phyloP scores from a whole-genome alignment of 805 yeast genomes.

The Hemisphaericaspora nanyangensis region DNA sequence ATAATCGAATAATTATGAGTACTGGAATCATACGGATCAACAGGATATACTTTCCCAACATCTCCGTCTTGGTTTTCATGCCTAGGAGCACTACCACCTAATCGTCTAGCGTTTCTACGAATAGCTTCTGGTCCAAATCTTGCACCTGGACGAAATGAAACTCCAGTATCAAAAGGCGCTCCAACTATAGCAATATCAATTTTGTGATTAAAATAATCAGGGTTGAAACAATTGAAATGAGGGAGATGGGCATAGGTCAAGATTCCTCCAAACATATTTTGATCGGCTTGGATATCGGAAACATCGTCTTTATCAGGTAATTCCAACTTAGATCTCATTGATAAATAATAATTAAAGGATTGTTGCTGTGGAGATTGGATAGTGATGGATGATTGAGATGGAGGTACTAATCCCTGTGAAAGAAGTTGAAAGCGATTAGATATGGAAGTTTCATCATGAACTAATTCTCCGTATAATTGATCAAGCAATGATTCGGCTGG shows the following conservation, averaged over 20 bases:
- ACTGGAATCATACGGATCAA: slow-evolving; percentile 51
- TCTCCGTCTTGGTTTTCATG: slow-evolving; percentile 31
- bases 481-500: slow-evolving; percentile 14
- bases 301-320: slow-evolving; percentile 36
- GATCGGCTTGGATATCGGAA: slow-evolving; percentile 18
- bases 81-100: slow-evolving; percentile 22
- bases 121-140: slow-evolving; percentile 57
- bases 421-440: not conserved
- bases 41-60: slow-evolving; percentile 27
- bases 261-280: slow-evolving; percentile 45
- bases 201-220: slow-evolving; percentile 10
- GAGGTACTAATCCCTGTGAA: not conserved
- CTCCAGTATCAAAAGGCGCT: slow-evolving; percentile 58
- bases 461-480: slow-evolving; percentile 23
- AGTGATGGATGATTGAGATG: no score
- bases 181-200: slow-evolving; percentile 55
- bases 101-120: slow-evolving; percentile 43
- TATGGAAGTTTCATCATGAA: slow-evolving; percentile 12
- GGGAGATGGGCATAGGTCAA: slow-evolving; percentile 52
- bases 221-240: slow-evolving; percentile 45
- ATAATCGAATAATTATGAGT: slow-evolving; percentile 42
- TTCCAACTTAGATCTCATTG: slow-evolving; percentile 14
- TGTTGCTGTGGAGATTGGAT: not conserved
- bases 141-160: slow-evolving; percentile 54
- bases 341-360: slow-evolving; percentile 2